phyloP scores from a whole-genome alignment of 2,329 filamentous ascomycete species.

The Fonsecaea erecta region DNA sequence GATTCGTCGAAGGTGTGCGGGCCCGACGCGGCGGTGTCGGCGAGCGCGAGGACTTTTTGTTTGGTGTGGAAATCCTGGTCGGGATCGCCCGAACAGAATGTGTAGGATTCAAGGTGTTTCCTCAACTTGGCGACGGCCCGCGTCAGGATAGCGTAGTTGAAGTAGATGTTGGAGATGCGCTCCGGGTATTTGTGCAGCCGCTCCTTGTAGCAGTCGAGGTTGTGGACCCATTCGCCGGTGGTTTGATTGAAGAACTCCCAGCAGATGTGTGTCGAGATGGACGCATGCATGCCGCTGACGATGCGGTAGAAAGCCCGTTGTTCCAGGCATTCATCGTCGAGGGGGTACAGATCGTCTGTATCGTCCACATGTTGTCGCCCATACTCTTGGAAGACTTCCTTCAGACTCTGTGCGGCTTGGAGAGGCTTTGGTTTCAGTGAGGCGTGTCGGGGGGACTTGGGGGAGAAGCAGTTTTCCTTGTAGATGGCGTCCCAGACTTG shows the following conservation, averaged over 20 bases:
- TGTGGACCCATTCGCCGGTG: constrained; percentile 90
- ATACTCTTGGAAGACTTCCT: constrained; percentile 60
- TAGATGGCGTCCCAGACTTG: constrained; percentile 98
- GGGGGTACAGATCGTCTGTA: constrained; percentile 63
- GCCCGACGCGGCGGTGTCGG: constrained; percentile 68
- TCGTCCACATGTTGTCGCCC: constrained; percentile 59
- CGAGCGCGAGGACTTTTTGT: constrained; percentile 77
- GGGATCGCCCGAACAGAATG: constrained; percentile 87
- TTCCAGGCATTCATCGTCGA: constrained; percentile 91
- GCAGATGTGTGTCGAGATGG: constrained; percentile 94
- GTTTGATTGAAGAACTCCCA: constrained; percentile 96
- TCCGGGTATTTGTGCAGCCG: constrained; percentile 86
- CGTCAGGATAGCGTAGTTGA: constrained; percentile 96
- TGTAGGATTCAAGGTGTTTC: constrained; percentile 79
- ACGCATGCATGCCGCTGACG: constrained; percentile 96
- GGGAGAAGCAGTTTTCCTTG: constrained; percentile 91
- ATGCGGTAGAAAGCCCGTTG: constrained; percentile 98
- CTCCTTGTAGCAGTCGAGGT: constrained; percentile 83
- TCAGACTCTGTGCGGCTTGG: constrained; percentile 65
- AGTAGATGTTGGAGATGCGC: constrained; percentile 95
- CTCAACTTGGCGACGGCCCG: constrained; percentile 89
- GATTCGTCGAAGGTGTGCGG: constrained; percentile 89
- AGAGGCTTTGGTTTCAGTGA: constrained; percentile 33
- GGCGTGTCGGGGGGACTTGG: constrained; percentile 43
- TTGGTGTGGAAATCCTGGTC: constrained; percentile 79